Evolutionary conservation across 2,329 filamentous ascomycete genomes (phyloP).

Genomic region (Botrytis pseudocinerea): DNA sequence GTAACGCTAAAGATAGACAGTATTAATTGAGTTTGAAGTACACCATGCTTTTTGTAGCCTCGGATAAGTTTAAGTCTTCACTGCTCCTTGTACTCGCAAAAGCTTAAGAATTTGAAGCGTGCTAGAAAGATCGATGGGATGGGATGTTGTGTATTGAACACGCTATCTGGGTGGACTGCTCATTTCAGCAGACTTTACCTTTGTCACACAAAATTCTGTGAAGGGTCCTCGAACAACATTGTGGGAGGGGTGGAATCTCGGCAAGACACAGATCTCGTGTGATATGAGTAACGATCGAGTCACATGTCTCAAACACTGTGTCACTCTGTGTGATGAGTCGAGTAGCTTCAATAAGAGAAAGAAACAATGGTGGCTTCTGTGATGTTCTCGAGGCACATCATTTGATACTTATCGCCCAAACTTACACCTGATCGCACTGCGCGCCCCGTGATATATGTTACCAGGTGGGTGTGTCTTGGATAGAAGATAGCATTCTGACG

Average conservation of each 20-base stretch:
- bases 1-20: no score
- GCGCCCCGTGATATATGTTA: slow-evolving; percentile 4
- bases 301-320: background rate
- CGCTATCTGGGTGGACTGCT: background rate
- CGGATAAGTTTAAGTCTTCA: background rate
- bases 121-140: background rate
- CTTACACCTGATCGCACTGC: background rate
- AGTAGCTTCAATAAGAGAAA: background rate
- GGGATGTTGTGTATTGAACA: background rate
- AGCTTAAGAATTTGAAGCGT: no score
- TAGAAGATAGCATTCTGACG: background rate
- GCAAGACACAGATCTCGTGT: background rate
- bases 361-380: background rate
- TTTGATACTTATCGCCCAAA: background rate
- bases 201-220: background rate
- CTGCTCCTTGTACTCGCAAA: background rate
- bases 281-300: slow-evolving; percentile 12
- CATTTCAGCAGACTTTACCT: background rate
- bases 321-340: background rate
- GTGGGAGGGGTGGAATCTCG: background rate
- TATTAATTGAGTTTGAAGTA: background rate
- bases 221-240: background rate
- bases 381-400: background rate
- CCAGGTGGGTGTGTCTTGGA: background rate
- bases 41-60: no score